A percentile compares a stretch with the other conserved stretches of the same genome.
These are phyloP conservation scores for Hordeum vulgare DNA, from an alignment of 176 grass and related monocot species.

Conservation along the genomic window MorexV3_pseudomolecules_assembly NC_058522.1:314757577-314758076, in stretches of 20 bases:
- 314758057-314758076: constrained; percentile 15
- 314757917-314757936: background rate
- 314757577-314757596: background rate
- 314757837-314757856: background rate
- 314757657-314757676: constrained; percentile 87
- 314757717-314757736: constrained; percentile 44
- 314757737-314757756: constrained; percentile 17
- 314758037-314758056: background rate
- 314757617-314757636: constrained; percentile 39
- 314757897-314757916: background rate
- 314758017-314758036: constrained; percentile 55
- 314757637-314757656: constrained; percentile 78
- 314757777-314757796: background rate
- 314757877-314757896: background rate
- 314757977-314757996: constrained; percentile 51
- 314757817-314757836: background rate
- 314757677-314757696: constrained; percentile 99
- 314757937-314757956: constrained; percentile 23
- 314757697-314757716: constrained; percentile 89
- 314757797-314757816: background rate
- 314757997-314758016: constrained; percentile 73
- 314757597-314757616: background rate
- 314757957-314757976: background rate
- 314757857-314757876: background rate
- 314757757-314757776: background rate